Evolutionary conservation across 352 stramenopile genomes (phyloP), one percentile per base, ranked within the genome.

Genomic region (Blastocystis sp.): DNA sequence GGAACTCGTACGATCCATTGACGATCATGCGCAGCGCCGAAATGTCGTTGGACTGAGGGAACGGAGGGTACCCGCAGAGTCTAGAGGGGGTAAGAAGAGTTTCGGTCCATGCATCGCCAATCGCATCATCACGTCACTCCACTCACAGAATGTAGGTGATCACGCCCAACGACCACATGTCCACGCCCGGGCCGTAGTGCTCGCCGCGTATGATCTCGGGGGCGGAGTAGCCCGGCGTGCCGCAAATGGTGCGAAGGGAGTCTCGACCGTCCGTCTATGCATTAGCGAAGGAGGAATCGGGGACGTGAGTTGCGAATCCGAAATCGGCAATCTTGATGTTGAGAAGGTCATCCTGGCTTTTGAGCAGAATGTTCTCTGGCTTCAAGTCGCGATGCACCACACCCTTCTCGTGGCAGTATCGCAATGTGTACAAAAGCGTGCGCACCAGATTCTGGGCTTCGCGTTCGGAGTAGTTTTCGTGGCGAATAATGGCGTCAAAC

Each of bases 251-350:
- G 34, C 91, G 93, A 92, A 96, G 94, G 64, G 42, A 63, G 4
- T 81, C 14, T 38, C n/a, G 64, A 3, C 71, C 45, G 21, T 81
- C 52, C 1, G 71, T 92, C 89, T 94, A 94, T 24, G 2, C 14
- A 38, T 64, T 14, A 81, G 28, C 28, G 3, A 74, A 64, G n/a
- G 21, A 64, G n/a, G n/a, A n/a, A n/a, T n/a, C n/a, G 59, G 0
- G 21, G n/a, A 81, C 71, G 60, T 81, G 48, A 34, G 71, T 65
- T 28, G 94, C 93, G 74, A 96, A 95, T 0, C 93, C 93, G 91
- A 96, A 96, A 89, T 96, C 93, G 0, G 93, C 93, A 14, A 96
- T 90, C 89, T 95, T 95, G 82, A 96, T 95, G 65, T 92, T 92
- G 11, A 93, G 91, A 65, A 94, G 92, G 80, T 95, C 92, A 21